Evolutionary conservation across 139 green algal species (phyloP), one percentile per base, ranked within the genome.

Genomic region (Volvox africanus): DNA sequence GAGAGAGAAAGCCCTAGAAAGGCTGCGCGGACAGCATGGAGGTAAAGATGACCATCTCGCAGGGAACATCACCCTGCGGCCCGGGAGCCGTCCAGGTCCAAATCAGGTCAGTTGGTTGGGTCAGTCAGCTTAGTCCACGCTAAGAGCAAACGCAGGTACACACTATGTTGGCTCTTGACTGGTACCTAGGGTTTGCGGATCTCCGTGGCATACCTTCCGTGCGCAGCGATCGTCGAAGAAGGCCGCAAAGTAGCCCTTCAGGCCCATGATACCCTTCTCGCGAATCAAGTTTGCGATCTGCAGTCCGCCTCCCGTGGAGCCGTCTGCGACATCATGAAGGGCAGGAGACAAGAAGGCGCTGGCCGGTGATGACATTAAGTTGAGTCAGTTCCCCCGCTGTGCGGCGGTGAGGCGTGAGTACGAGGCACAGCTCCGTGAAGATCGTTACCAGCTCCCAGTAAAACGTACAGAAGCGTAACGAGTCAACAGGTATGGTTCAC

Each of bases 201-300:
- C 65, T 73, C 65, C 21, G 5, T 73, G 17, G 50, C 61, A 3
- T 36, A 82, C 85, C 69, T 82, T 24, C 17, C 44, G 18, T 0
- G 16, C 44, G 85, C 85, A 89, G 44, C 24, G 21, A 3, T 89
- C 69, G 44, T 89, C 85, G 14, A 89, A 89, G 69, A 82, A 89
- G n/a, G n/a, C 85, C 24, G 44, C 44, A 13, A 82, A 82, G 85
- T 82, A 82, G 69, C 85, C 85, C 69, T 82, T 71, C 19, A 62
- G 28, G 18, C 44, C 44, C 69, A 61, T n/a, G n/a, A 89, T 73
- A 50, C 85, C 85, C n/a, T 71, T 26, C 26, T 9, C 3, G 1
- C 85, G 85, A 30, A 89, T 89, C 18, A 89, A 50, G 1, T 22
- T 13, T 2, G 50, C 18, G 5, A 89, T 71, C 85, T 89, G 85